Evolutionary conservation across 106 monocot species (phyloP), one percentile per base, ranked within the genome.

Genomic region (Dendrobium chrysotoxum): DNA sequence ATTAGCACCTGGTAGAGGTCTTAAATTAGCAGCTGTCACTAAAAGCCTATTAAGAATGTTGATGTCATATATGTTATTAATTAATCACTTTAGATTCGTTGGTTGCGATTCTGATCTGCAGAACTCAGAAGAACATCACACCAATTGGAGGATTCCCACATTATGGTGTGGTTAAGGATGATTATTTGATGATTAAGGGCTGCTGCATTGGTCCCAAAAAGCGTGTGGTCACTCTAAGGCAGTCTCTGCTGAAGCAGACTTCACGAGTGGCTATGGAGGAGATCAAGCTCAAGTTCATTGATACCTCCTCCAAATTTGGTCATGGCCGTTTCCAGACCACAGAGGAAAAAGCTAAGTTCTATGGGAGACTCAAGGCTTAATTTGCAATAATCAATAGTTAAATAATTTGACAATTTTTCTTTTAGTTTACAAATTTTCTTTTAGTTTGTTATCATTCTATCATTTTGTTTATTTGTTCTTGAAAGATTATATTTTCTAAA

Each of bases 131-230:
- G 82, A 88, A 82, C 20, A 88, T 92, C 66, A 90, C 92, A 7
- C 92, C 89, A 9, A 88, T 92, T 80, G 92, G 92, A 73, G 89
- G 90, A 7, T 92, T 92, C 75, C 87, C 89, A 6, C 92, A 92
- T 41, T 92, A 90, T 77, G 92, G 90, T 4, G 81, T 88, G 9
- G 90, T 92, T 74, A 90, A 92, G 66, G 78, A 84, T 72, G 92
- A 92, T 54, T 92, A 88, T 11, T 17, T 92, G 5, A 25, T 92
- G 78, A 90, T 92, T 50, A 92, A 88, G 81, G 92, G 90, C 0
- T 92, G 92, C 77, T 92, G 92, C 66, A 74, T 88, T 7, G 89
- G 92, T 4, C 87, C 92, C 3, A 92, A 92, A 82, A 92, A 90
- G 86, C 46, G 89, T 3, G 88, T 92, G 0, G 79, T 90, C 38